Percentiles rank a stretch among this genome's conserved stretches.
Evolutionary conservation across 2,329 filamentous ascomycete genomes (phyloP).

Genomic region (Aspergillus transmontanensis): DNA sequence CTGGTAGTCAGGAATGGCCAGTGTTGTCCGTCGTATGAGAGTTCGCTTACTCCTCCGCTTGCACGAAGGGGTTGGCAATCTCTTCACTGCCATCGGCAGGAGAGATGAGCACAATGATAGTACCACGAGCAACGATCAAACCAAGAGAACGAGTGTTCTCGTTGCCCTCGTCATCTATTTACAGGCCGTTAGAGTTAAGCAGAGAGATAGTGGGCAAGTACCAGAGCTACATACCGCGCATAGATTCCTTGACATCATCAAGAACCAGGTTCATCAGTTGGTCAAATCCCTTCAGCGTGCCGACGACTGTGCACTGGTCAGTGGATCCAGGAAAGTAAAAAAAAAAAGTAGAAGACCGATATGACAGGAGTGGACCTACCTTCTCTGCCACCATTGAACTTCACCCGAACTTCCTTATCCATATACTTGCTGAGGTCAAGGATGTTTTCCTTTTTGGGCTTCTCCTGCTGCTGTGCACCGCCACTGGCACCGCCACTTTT

Average conservation of each 20-base stretch:
- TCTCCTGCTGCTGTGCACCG: conserved; percentile 62
- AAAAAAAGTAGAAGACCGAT: neutral
- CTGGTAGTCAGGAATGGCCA: neutral
- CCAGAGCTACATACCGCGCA: conserved; percentile 67
- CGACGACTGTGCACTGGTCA: conserved; percentile 64
- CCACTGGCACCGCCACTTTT: conserved; percentile 53
- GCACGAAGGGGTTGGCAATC: conserved; percentile 90
- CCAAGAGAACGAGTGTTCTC: conserved; percentile 78
- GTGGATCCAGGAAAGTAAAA: neutral
- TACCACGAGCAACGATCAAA: conserved; percentile 87
- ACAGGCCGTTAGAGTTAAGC: conserved; percentile 21
- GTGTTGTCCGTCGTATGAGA: neutral
- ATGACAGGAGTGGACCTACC: conserved; percentile 54
- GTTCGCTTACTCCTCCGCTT: conserved; percentile 63
- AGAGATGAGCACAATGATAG: conserved; percentile 87
- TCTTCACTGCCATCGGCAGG: conserved; percentile 93
- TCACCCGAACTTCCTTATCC: conserved; percentile 93
- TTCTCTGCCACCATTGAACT: conserved; percentile 93
- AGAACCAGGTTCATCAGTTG: conserved; percentile 97
- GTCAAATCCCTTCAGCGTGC: conserved; percentile 91
- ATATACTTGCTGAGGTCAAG: conserved; percentile 93
- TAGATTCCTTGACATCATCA: conserved; percentile 87
- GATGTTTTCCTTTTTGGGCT: conserved; percentile 98
- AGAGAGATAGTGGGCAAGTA: neutral
- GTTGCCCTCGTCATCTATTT: conserved; percentile 86